Evolutionary conservation across 768 basidiomycete genomes (phyloP).

Genomic region (Lactarius vividus): DNA sequence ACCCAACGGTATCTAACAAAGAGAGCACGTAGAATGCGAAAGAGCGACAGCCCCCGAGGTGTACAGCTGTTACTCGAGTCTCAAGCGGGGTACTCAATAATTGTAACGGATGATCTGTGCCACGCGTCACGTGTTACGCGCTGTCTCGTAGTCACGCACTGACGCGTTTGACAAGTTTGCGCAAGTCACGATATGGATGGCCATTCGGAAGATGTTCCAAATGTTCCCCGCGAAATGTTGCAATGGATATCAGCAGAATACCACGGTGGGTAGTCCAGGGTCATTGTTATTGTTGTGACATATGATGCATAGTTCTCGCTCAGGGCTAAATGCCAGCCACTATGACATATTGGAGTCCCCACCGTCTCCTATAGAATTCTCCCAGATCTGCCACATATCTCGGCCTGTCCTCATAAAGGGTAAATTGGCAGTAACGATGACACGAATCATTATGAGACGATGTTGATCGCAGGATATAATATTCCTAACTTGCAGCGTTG

Average conservation of each 20-base stretch:
- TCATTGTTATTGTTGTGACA: neutral
- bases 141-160: neutral
- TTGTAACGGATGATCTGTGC: neutral
- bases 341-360: constrained; percentile 50
- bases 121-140: neutral
- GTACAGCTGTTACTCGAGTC: neutral
- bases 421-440: constrained; percentile 26
- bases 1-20: neutral
- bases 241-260: constrained; percentile 43
- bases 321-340: constrained; percentile 59
- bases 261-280: constrained; percentile 29
- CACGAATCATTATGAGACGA: constrained; percentile 2
- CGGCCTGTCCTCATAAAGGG: constrained; percentile 76
- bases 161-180: no score
- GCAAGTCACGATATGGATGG: neutral
- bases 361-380: constrained; percentile 69
- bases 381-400: constrained; percentile 61
- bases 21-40: neutral
- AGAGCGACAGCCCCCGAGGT: neutral
- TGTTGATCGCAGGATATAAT: constrained; percentile 42
- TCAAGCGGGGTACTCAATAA: neutral
- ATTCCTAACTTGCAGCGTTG: constrained; percentile 54
- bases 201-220: constrained; percentile 8
- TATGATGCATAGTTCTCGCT: neutral
- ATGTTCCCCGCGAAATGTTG: constrained; percentile 23